Evolutionary conservation across 1,284 basidiomycete species (phyloP).

Genomic region (Exobasidium cylindrosporum): DNA sequence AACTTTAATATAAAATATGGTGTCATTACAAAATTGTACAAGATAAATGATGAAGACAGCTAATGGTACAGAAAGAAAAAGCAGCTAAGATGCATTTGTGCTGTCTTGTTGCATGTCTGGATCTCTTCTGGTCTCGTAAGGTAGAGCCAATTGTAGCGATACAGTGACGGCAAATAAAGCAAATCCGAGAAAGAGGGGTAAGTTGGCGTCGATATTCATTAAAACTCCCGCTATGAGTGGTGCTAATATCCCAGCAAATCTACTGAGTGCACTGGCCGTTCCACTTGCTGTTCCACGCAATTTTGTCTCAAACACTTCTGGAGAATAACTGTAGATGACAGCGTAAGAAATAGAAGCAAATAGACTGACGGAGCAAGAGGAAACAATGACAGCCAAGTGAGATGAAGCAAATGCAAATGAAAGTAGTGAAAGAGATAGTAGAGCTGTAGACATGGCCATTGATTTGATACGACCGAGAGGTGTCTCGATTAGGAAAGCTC

Average conservation of each 20-base stretch:
- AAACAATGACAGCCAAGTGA: constrained; percentile 23
- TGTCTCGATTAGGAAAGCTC: constrained; percentile 82
- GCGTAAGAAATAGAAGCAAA: constrained; percentile 47
- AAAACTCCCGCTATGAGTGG: constrained; percentile 33
- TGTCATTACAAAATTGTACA: not conserved
- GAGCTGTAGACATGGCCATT: constrained; percentile 57
- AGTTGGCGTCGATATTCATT: constrained; percentile 9
- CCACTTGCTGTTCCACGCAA: constrained; percentile 47
- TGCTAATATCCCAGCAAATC: constrained; percentile 47
- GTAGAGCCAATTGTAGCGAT: constrained; percentile 1
- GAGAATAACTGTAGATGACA: constrained; percentile 50
- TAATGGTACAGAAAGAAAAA: too few relatives aligned
- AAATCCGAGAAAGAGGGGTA: constrained; percentile 8
- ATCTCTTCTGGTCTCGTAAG: constrained; percentile 4
- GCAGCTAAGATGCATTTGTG: too few relatives aligned
- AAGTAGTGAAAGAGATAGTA: constrained; percentile 33
- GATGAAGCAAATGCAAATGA: constrained; percentile 29
- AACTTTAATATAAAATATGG: too few relatives aligned
- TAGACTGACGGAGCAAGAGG: constrained; percentile 26
- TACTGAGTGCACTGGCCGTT: constrained; percentile 41
- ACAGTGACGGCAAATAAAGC: constrained; percentile 4
- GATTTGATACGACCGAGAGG: constrained; percentile 67
- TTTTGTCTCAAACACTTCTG: constrained; percentile 42
- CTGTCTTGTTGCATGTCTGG: too few relatives aligned
- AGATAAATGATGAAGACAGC: not conserved